Percentiles rank a stretch among this genome's conserved stretches.
phyloP scores from a whole-genome alignment of 495 filamentous ascomycete species.

The Penicilliopsis zonata region DNA sequence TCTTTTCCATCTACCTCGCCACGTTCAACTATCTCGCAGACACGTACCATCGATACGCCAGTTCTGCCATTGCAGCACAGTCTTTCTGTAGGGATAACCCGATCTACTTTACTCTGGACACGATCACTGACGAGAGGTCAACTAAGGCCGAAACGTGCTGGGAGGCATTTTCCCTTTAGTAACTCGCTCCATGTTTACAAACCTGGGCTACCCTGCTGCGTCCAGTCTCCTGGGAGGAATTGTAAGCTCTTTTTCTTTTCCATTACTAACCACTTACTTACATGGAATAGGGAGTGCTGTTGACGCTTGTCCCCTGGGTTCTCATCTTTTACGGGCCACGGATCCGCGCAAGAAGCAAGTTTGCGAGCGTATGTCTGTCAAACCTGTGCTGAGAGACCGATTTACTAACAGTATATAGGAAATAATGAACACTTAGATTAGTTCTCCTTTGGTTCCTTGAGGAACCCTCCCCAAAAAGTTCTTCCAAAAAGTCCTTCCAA shows the following conservation, averaged over 20 bases:
- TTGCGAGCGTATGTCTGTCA: slow-evolving; percentile 54
- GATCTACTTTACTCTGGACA: not conserved
- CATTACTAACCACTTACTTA: not conserved
- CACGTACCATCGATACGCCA: slow-evolving; percentile 73
- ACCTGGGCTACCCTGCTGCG: slow-evolving; percentile 60
- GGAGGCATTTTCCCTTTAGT: slow-evolving; percentile 76
- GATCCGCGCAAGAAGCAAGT: slow-evolving; percentile 68
- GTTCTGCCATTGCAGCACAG: slow-evolving; percentile 80
- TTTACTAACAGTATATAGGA: no score
- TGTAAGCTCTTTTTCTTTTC: slow-evolving; percentile 15
- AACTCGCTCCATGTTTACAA: slow-evolving; percentile 56
- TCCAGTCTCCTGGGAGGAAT: slow-evolving; percentile 68
- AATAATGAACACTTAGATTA: no score
- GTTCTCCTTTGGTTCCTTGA: no score
- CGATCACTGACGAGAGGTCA: no score
- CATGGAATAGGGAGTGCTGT: slow-evolving; percentile 32
- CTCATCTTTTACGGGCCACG: slow-evolving; percentile 67
- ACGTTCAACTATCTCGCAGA: slow-evolving; percentile 95
- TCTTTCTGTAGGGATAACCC: slow-evolving; percentile 44
- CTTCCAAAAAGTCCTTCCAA: no score
- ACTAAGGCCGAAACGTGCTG: slow-evolving; percentile 64
- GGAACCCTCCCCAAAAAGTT: no score
- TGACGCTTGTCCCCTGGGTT: slow-evolving; percentile 80
- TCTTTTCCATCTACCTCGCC: slow-evolving; percentile 79
- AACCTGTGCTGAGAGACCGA: no score